Base-by-base conservation (phyloP, 768 basidiomycete genomes). In the Tephrocybe sp. region DNA sequence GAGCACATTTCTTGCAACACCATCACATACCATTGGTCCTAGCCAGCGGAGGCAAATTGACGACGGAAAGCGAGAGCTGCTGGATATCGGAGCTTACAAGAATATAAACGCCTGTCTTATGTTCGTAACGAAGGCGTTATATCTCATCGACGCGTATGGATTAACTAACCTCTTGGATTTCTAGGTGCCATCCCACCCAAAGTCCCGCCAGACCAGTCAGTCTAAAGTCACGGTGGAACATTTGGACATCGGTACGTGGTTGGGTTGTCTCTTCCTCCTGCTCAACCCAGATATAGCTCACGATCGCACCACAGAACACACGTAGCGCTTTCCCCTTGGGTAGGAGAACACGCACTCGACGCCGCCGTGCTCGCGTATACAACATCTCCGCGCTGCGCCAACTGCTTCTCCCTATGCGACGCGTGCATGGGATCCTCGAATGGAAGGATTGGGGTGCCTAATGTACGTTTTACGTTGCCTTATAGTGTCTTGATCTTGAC, bases 111-210 rank as follows among this genome's bases (percentile, higher is more conserved):
- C 79, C 4, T 90, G 91, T 59, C 66, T 92, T 47, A 90, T 91
- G 90, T 84, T 54, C 17, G 74, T 62, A n/a, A 22, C n/a, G n/a
- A n/a, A n/a, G n/a, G n/a, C n/a, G n/a, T 7, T 6, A 10, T 6
- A 8, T 6, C 7, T 34, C 1, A 16, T 22, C 12, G 26, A 17
- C 35, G 4, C 3, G 13, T 36, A 34, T 14, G 14, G 14, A 14
- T 13, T 36, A 17, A 4, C 10, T 36, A 36, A 20, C 14, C n/a
- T 8, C 33, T 16, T 19, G 12, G 23, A 20, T 32, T 22, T 5
- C 8, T 42, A 89, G 89, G 86, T 91, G 85, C 58, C 89, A 90
- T 57, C 87, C 90, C n/a, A 87, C 85, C 23, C 84, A 89, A n/a
- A 89, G 90, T 0, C 88, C 88, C 1, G 74, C 80, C 5, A 75